Percentiles rank a stretch among this genome's conserved stretches.
phyloP scores from a whole-genome alignment of 495 filamentous ascomycete species.

The Podospora pseudopauciseta region DNA sequence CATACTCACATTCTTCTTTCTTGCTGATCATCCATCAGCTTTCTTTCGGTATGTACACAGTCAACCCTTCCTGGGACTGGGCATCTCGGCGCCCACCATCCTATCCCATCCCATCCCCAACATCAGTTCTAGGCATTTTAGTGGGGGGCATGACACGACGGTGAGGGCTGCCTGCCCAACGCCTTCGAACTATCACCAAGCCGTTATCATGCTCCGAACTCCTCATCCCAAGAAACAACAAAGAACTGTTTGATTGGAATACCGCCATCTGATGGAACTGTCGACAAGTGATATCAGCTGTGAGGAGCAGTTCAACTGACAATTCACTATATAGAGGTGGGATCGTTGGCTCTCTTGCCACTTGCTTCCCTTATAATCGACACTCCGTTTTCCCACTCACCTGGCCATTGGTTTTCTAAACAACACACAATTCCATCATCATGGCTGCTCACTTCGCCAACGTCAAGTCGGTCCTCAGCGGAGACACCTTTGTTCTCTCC shows the following conservation, averaged over 20 bases:
- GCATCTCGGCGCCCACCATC: neutral
- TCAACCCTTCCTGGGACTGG: neutral
- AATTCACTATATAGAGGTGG: neutral
- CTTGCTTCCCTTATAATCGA: neutral
- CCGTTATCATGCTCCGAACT: neutral
- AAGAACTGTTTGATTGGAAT: neutral
- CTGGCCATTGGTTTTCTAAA: neutral
- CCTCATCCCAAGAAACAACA: neutral
- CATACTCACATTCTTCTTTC: neutral
- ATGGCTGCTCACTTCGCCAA: constrained; percentile 58
- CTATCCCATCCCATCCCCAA: neutral
- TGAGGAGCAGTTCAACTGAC: neutral
- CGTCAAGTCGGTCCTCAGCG: constrained; percentile 90
- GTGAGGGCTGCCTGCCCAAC: neutral
- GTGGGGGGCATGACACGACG: neutral
- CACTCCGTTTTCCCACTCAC: neutral
- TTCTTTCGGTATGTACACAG: neutral
- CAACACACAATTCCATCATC: constrained; percentile 9
- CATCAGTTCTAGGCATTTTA: neutral
- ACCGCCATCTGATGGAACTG: neutral
- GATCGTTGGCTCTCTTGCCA: neutral
- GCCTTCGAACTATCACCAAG: neutral
- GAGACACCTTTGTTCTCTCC: constrained; percentile 82
- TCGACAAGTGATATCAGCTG: neutral
- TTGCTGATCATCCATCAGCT: neutral